Conservation (phyloP, 2,329 filamentous ascomycete species). For the Aspergillus novofumigatus region DNA sequence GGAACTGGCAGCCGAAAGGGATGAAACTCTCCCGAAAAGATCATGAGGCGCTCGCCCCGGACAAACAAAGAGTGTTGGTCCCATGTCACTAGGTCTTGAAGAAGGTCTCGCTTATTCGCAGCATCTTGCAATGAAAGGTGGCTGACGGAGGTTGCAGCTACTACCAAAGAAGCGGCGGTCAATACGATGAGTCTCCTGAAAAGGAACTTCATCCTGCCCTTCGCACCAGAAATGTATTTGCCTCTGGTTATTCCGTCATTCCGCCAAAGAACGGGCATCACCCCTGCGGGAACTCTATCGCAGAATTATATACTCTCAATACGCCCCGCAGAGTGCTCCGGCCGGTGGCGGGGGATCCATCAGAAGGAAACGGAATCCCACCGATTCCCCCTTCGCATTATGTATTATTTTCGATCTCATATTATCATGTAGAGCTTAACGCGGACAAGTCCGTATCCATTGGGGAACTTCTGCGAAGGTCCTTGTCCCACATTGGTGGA, state of each 20-base stretch:
- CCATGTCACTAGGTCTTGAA: slow-evolving; percentile 53
- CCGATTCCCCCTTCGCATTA: too few relatives aligned
- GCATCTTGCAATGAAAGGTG: background rate
- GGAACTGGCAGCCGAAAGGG: slow-evolving; percentile 63
- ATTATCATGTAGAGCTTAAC: background rate
- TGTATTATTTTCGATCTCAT: background rate
- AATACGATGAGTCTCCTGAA: background rate
- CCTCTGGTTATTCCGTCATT: background rate
- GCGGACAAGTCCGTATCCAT: background rate
- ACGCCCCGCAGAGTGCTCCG: background rate
- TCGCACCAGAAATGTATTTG: background rate
- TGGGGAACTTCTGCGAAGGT: background rate
- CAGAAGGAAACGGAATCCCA: too few relatives aligned
- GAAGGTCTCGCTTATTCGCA: background rate
- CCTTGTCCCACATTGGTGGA: background rate
- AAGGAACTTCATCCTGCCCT: background rate
- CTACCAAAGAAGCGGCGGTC: background rate
- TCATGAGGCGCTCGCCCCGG: slow-evolving; percentile 63
- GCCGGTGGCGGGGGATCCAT: too few relatives aligned
- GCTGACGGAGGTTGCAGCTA: background rate
- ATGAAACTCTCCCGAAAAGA: slow-evolving; percentile 72
- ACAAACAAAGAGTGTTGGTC: slow-evolving; percentile 69
- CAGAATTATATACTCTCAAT: background rate
- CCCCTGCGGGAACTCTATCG: background rate
- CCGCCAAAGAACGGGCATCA: background rate